Conservation (phyloP, 768 basidiomycete genomes). For the Cyclocybe cylindracea region DNA sequence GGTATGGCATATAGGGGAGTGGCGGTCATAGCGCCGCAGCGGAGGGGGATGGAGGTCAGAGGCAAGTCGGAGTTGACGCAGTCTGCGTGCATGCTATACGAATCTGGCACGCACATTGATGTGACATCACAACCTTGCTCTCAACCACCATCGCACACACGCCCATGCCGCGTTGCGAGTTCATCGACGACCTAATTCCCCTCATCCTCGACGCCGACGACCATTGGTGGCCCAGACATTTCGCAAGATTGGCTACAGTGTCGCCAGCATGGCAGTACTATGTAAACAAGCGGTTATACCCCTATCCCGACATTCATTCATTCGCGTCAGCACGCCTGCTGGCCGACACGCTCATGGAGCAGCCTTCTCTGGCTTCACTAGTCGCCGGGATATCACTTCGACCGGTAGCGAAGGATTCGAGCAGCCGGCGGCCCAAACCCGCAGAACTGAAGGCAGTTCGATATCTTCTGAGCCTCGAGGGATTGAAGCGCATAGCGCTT, state of each 20-base stretch:
- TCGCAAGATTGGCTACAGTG: conserved; percentile 47
- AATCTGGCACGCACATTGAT: conserved; percentile 1
- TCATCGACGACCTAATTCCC: conserved; percentile 54
- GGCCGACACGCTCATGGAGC: conserved; percentile 40
- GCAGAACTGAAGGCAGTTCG: conserved; percentile 39
- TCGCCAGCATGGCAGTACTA: conserved; percentile 49
- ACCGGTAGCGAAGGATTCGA: conserved; percentile 24
- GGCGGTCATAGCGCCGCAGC: conserved; percentile 19
- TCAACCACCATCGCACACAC: conserved; percentile 5
- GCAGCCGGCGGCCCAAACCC: conserved; percentile 12
- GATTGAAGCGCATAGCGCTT: conserved; percentile 41
- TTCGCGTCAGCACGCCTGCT: conserved; percentile 42
- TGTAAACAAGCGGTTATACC: conserved; percentile 46
- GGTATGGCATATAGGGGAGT: conserved; percentile 42
- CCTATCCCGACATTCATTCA: conserved; percentile 39
- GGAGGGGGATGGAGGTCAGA: conserved; percentile 9
- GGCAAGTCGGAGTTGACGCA: conserved; percentile 1
- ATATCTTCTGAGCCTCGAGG: conserved; percentile 41
- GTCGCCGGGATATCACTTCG: conserved; percentile 44
- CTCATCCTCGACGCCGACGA: conserved; percentile 48
- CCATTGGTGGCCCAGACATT: conserved; percentile 58
- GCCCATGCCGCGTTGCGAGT: conserved; percentile 19
- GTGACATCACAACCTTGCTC: conserved; percentile 18
- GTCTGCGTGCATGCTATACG: too few relatives aligned
- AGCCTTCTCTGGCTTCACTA: conserved; percentile 33